Percentiles rank a stretch among this genome's conserved stretches.
Conservation (phyloP, 495 filamentous ascomycete genomes). For the Massariosphaeria phaeospora region DNA sequence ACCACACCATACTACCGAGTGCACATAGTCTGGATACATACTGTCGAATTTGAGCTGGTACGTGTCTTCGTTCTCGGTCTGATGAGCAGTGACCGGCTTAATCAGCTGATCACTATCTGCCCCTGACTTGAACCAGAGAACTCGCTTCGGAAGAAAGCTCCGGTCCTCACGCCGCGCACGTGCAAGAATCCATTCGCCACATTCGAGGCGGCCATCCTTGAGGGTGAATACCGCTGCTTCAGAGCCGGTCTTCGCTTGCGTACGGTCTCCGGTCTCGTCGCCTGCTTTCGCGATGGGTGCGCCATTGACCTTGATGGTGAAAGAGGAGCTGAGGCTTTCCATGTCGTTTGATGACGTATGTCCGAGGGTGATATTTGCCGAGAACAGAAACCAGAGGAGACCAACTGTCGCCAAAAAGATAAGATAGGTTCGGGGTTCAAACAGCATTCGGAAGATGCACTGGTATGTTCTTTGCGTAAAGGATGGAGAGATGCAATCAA, state of each 20-base stretch:
- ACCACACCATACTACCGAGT: not conserved
- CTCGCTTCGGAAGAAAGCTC: slow-evolving; percentile 2
- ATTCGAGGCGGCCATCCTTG: slow-evolving; percentile 4
- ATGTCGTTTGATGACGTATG: no score
- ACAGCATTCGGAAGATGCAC: not conserved
- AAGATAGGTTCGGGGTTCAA: not conserved
- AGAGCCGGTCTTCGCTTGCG: slow-evolving; percentile 4
- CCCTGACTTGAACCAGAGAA: slow-evolving; percentile 1
- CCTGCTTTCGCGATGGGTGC: not conserved
- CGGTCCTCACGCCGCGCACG: not conserved
- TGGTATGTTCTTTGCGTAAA: no score
- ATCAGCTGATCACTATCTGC: not conserved
- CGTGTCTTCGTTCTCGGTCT: not conserved
- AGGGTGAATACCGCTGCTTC: slow-evolving; percentile 11
- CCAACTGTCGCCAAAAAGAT: not conserved
- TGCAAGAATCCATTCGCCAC: slow-evolving; percentile 6
- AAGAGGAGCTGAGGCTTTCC: slow-evolving; percentile 5
- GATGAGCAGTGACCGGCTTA: slow-evolving; percentile 1
- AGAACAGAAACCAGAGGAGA: not conserved
- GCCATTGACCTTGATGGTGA: slow-evolving; percentile 10
- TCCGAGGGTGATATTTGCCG: not conserved
- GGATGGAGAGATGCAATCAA: no score
- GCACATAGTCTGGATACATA: not conserved
- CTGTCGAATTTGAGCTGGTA: slow-evolving; percentile 4
- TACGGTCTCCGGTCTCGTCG: not conserved